A percentile compares a stretch with the other conserved stretches of the same genome.
Conservation (phyloP, 768 basidiomycete genomes). For the Rhizopogon vinicolor region DNA sequence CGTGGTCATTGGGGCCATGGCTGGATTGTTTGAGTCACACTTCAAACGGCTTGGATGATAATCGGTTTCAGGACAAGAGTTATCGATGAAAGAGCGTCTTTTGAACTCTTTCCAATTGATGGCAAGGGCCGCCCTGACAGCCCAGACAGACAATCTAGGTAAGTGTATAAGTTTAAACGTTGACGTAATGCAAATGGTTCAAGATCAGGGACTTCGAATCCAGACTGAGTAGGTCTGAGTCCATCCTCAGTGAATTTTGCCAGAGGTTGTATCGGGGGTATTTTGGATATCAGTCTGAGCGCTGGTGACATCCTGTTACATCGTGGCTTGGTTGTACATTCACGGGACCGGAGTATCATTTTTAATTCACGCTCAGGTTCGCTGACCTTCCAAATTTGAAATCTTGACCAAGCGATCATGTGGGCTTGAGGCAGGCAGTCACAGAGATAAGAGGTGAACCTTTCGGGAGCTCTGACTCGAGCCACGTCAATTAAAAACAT, state of each 20-base stretch:
- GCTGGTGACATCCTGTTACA: background rate
- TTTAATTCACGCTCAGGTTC: background rate
- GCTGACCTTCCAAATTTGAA: background rate
- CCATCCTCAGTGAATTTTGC: background rate
- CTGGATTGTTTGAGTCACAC: background rate
- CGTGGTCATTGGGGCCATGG: background rate
- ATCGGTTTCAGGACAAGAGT: background rate
- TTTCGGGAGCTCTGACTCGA: constrained; percentile 2
- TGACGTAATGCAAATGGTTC: background rate
- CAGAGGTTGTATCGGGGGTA: background rate
- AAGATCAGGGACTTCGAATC: background rate
- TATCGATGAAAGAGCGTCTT: background rate
- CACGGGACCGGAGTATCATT: background rate
- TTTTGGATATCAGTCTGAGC: background rate
- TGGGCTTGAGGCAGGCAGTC: constrained; percentile 10
- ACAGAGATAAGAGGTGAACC: constrained; percentile 7
- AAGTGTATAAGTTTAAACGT: background rate
- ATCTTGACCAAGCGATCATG: background rate
- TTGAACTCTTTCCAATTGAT: background rate
- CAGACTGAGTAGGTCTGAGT: background rate
- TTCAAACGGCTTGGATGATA: background rate
- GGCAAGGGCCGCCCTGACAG: background rate
- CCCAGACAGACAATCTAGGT: background rate
- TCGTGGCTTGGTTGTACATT: background rate
- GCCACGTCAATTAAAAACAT: constrained; percentile 11